A percentile compares a stretch with the other conserved stretches of the same genome.
phyloP scores from a whole-genome alignment of 768 basidiomycete genomes.

The Macrolepiota fuliginosa region DNA sequence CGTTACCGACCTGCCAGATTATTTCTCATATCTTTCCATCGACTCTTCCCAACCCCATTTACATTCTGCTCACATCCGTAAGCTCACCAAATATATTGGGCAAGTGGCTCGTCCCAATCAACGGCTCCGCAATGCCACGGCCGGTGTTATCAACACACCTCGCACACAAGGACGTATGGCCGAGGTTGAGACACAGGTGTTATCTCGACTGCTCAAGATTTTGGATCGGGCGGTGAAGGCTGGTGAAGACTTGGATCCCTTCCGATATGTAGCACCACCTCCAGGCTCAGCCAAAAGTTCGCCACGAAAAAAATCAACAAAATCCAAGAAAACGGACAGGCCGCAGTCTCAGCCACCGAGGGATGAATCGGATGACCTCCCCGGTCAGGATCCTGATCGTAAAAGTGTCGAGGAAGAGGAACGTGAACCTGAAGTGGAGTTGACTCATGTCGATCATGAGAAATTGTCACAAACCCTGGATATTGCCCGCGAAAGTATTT shows the following conservation, averaged over 20 bases:
- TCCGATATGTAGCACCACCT: constrained; percentile 35
- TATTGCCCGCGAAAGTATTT: constrained; percentile 65
- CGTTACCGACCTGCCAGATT: constrained; percentile 71
- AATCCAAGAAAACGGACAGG: constrained; percentile 38
- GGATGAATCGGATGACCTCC: constrained; percentile 27
- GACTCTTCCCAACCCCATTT: constrained; percentile 63
- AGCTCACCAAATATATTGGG: constrained; percentile 66
- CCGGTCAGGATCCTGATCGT: constrained; percentile 22
- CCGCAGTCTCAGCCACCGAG: constrained; percentile 44
- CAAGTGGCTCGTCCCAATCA: constrained; percentile 68
- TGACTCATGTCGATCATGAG: constrained; percentile 34
- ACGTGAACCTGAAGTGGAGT: constrained; percentile 14
- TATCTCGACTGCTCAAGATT: constrained; percentile 71
- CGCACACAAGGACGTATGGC: constrained; percentile 55
- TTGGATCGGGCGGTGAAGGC: constrained; percentile 77
- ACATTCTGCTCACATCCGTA: constrained; percentile 54
- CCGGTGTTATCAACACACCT: constrained; percentile 41
- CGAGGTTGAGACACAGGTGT: constrained; percentile 59
- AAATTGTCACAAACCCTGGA: constrained; percentile 53
- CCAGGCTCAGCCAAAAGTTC: constrained; percentile 30
- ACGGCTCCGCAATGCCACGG: constrained; percentile 50
- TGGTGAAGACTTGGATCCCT: constrained; percentile 75
- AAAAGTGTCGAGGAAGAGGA: constrained; percentile 21
- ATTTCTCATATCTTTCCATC: constrained; percentile 59
- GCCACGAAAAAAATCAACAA: constrained; percentile 47